phyloP scores from a whole-genome alignment of 768 basidiomycete genomes.

The Gloeostereum incarnatum region DNA sequence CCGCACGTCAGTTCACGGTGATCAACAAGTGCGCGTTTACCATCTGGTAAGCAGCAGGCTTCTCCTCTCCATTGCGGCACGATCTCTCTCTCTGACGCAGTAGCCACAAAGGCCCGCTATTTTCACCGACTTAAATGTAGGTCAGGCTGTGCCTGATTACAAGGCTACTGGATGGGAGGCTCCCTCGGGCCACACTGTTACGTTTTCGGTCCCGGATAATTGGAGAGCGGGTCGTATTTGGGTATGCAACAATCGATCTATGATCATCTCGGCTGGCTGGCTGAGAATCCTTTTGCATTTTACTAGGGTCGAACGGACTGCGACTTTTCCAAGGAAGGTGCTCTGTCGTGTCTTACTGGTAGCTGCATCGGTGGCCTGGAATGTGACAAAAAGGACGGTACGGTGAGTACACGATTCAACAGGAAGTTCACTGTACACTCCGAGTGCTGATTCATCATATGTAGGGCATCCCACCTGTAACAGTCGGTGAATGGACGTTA shows the following conservation, averaged over 20 bases:
- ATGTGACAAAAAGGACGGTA: constrained; percentile 43
- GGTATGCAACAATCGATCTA: constrained; percentile 16
- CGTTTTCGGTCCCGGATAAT: constrained; percentile 37
- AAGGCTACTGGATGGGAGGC: constrained; percentile 26
- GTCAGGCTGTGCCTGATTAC: constrained; percentile 20
- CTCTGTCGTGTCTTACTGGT: constrained; percentile 52
- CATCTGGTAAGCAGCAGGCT: constrained; percentile 40
- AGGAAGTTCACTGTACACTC: neutral
- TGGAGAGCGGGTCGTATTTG: constrained; percentile 35
- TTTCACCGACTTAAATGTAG: constrained; percentile 36
- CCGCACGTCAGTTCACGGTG: constrained; percentile 5
- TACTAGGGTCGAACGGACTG: constrained; percentile 55
- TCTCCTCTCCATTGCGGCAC: neutral
- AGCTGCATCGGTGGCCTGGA: constrained; percentile 63
- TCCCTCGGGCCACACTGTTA: constrained; percentile 16
- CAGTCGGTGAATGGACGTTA: constrained; percentile 37
- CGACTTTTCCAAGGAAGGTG: constrained; percentile 45
- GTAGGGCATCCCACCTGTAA: constrained; percentile 35
- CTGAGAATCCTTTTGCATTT: neutral
- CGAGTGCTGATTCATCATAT: neutral
- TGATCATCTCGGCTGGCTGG: neutral
- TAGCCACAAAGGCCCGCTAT: constrained; percentile 8
- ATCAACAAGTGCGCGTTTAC: constrained; percentile 31
- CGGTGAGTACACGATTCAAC: constrained; percentile 19
- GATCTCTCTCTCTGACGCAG: constrained; percentile 13